phyloP scores from a whole-genome alignment of 2,329 filamentous ascomycete genomes.

The Chaetomiaceae sp. region DNA sequence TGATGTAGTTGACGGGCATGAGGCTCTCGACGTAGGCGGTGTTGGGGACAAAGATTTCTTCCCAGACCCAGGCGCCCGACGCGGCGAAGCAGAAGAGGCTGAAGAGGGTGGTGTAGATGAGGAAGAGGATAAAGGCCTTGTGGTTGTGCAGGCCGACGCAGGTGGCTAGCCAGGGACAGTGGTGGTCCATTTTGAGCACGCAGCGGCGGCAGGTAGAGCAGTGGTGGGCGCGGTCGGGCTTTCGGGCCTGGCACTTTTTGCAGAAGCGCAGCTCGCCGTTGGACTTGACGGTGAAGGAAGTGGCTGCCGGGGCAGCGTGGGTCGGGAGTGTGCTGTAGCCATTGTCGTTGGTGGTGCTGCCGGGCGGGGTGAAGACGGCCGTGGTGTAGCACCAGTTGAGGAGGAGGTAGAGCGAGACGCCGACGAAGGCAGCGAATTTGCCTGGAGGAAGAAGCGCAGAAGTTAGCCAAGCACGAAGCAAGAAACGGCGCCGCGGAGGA shows the following conservation, averaged over 20 bases:
- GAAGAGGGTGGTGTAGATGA: constrained; percentile 84
- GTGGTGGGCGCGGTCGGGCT: constrained; percentile 94
- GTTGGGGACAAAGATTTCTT: constrained; percentile 66
- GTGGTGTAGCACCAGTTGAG: constrained; percentile 87
- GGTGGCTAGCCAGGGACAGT: constrained; percentile 96
- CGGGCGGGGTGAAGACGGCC: constrained; percentile 89
- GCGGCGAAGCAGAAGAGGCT: constrained; percentile 78
- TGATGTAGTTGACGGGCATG: constrained; percentile 84
- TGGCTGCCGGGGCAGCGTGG: constrained; percentile 58
- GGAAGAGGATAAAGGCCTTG: constrained; percentile 89
- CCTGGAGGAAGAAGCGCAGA: constrained; percentile 38
- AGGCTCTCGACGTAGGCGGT: constrained; percentile 68
- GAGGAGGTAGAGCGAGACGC: constrained; percentile 67
- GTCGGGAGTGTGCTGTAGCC: constrained; percentile 81
- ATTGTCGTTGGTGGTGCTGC: constrained; percentile 59
- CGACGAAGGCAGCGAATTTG: constrained; percentile 55
- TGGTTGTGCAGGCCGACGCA: constrained; percentile 94
- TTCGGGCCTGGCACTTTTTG: constrained; percentile 93
- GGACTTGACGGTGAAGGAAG: constrained; percentile 86
- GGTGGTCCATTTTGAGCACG: constrained; percentile 99
- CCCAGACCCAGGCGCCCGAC: constrained; percentile 77
- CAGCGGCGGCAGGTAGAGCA: constrained; percentile 92
- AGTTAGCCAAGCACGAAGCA: background rate
- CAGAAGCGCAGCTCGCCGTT: constrained; percentile 85
- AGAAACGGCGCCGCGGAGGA: background rate